Evolutionary conservation across 192 early-diverging fungal genomes (phyloP), one percentile per base, ranked within the genome.

Genomic region (Coemansia javaensis): DNA sequence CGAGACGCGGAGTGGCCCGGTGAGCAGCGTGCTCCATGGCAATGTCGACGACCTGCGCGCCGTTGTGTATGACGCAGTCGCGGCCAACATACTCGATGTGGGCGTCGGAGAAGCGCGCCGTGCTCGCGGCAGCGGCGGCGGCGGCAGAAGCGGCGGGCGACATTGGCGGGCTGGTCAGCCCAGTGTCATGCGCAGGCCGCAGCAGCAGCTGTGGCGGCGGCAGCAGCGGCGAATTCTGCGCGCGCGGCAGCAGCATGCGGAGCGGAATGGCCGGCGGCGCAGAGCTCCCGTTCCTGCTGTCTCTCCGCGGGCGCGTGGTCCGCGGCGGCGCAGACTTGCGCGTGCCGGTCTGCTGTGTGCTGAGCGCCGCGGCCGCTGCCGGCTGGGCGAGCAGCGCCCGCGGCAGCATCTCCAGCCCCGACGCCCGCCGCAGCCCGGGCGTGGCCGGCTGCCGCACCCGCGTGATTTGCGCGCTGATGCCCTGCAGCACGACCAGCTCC

Each of bases 51-150:
- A 52, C 62, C 17, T 74, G 63, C 16, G 55, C 55, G 44, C 70
- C 70, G 47, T 72, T 72, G 53, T 74, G 70, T 31, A 66, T 66
- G 20, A 74, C 59, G 27, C 70, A 74, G 43, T 74, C 70, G 18
- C 33, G 42, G 23, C 59, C 70, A 35, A 74, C 45, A 32, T 66
- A 74, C 47, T 66, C 63, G 28, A 74, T 46, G 30, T 63, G 70
- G 7, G 64, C 70, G 16, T 66, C 63, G 15, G 63, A 66, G 32
- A 74, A 74, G 28, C 63, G 47, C 23, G 62, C 44, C 31, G 56
- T 53, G 13, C 53, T 57, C 1, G 50, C 53, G 4, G 53, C 40
- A 20, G 44, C 8, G 18, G 34, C 34, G 4, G 47, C 32, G 6
- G 7, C 41, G 25, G 11, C 27, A 27, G 44, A 24, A 27, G 33